These are phyloP conservation scores for Teratosphaeria nubilosa DNA, from an alignment of 2,329 filamentous ascomycete species.

Conservation along the genomic window DNA sequence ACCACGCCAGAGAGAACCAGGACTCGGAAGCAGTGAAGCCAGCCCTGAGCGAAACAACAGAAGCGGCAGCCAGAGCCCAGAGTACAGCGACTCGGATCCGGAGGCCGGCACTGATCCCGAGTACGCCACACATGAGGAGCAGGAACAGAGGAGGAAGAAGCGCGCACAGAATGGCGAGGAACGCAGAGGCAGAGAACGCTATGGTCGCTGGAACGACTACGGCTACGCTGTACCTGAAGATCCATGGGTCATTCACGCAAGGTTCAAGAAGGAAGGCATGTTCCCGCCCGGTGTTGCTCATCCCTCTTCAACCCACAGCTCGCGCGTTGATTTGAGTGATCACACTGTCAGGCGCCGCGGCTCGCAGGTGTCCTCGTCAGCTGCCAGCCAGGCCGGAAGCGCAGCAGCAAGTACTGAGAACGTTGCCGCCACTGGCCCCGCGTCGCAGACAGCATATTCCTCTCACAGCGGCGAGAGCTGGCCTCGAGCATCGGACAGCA, in stretches of 20 bases:
- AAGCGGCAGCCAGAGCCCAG: slow-evolving; percentile 23
- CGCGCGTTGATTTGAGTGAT: slow-evolving; percentile 34
- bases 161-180: slow-evolving; percentile 8
- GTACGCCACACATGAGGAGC: slow-evolving; percentile 27
- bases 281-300: slow-evolving; percentile 42
- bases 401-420: slow-evolving; percentile 15
- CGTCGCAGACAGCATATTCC: slow-evolving; percentile 1
- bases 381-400: slow-evolving; percentile 12
- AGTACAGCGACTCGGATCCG: slow-evolving; percentile 29
- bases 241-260: slow-evolving; percentile 86
- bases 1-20: slow-evolving; percentile 25
- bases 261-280: slow-evolving; percentile 76
- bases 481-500: slow-evolving; percentile 50
- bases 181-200: slow-evolving; percentile 26
- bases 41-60: slow-evolving; percentile 17
- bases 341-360: slow-evolving; percentile 14
- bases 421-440: slow-evolving; percentile 13
- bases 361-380: slow-evolving; percentile 16
- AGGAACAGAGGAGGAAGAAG: slow-evolving; percentile 19
- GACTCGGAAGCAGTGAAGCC: slow-evolving; percentile 27
- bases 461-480: slow-evolving; percentile 7
- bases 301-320: slow-evolving; percentile 41
- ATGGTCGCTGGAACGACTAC: slow-evolving; percentile 40
- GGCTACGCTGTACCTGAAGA: slow-evolving; percentile 84
- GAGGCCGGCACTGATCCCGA: slow-evolving; percentile 29